Conservation (phyloP, 306 rosid genomes). For the Chamaecrista fasciculata region DNA sequence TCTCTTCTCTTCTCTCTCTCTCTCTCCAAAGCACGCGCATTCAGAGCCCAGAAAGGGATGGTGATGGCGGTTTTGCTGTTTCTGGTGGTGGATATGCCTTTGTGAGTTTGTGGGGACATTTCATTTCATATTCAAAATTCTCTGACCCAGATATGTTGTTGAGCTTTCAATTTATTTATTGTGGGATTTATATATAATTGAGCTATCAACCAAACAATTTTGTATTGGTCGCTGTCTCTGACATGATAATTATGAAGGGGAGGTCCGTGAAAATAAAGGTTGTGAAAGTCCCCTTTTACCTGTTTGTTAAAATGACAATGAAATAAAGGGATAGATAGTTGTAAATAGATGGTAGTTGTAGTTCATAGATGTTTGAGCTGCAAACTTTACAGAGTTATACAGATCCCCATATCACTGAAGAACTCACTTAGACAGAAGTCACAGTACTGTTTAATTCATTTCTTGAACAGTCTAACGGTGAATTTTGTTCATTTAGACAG, state of each 20-base stretch:
- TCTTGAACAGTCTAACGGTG: too few relatives aligned
- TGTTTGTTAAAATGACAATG: not conserved
- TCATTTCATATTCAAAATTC: not conserved
- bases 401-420: not conserved
- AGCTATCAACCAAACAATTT: not conserved
- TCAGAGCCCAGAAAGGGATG: slow-evolving; percentile 20
- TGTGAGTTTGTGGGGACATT: not conserved
- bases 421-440: too few relatives aligned
- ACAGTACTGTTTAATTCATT: too few relatives aligned
- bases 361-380: not conserved
- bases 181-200: not conserved
- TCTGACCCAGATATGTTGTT: not conserved
- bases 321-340: not conserved
- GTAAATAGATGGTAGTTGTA: not conserved
- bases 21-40: slow-evolving; percentile 38
- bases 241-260: not conserved
- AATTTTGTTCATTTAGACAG: too few relatives aligned
- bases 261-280: not conserved
- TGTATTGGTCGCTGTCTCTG: not conserved
- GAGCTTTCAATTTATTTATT: not conserved
- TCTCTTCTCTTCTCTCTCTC: slow-evolving; percentile 1
- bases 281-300: not conserved
- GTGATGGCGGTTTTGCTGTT: not conserved
- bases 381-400: not conserved
- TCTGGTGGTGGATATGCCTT: not conserved